Base-by-base conservation (phyloP, 768 basidiomycete species). In the Suillus tomentosus region DNA sequence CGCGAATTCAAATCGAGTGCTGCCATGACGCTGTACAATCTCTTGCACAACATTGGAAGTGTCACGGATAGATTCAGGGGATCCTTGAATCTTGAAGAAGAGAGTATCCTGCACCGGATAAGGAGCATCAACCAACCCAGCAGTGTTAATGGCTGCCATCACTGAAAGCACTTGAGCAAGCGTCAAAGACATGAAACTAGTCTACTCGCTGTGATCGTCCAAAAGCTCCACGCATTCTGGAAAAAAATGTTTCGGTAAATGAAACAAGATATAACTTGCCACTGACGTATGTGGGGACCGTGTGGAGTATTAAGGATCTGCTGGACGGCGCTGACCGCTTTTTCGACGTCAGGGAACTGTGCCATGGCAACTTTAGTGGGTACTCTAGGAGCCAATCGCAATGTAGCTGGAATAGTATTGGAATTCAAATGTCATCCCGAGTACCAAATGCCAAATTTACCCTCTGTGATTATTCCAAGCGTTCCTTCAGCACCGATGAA, bases 401-500 rank as follows among this genome's bases (percentile, higher is more conserved):
- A 77, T 0, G 95, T 97, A 5, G 87, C 94, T 58, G 24, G 27
- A 43, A 42, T 1, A 24, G 15, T 13, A 40, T 42, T 58, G 19
- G 17, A 19, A 27, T 58, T 27, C 42, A 17, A 39, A 19, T 42
- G 15, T 11, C 22, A 27, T 31, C 27, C 17, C 24, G 17, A n/a
- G 27, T 7, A 27, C 40, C 24, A 11, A 93, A 67, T 24, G 59
- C 64, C 7, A 60, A 17, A 51, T 39, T 64, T 39, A 84, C 90
- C 89, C 79, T 95, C 94, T 0, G 92, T 94, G n/a, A 96, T 86
- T 67, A 96, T 90, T 4, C 94, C 94, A 53, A 95, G 74, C 0
- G 94, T 96, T 7, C 94, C 94, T 74, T 95, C 94, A 3, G 92
- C 92, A 5, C 94, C 94, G 56, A 95, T 90, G 77, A 95, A 95